A percentile compares a stretch with the other conserved stretches of the same genome.
Evolutionary conservation across 164 flowering plant genomes (phyloP).

Genomic region (Aristolochia fimbriata): DNA sequence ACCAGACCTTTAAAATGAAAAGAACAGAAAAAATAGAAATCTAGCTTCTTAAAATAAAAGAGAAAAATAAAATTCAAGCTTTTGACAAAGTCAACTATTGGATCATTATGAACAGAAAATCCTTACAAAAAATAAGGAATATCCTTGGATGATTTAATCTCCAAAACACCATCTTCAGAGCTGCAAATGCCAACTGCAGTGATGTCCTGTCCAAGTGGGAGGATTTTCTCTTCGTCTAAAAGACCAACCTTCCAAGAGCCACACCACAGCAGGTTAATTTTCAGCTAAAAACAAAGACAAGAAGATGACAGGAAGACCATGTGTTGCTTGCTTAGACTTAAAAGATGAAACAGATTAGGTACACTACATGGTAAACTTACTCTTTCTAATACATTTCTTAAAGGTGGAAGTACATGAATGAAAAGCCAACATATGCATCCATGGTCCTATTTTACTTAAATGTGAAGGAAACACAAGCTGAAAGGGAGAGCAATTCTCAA

Average conservation of each 20-base stretch:
- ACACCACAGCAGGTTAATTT: neutral
- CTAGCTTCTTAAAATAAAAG: no score
- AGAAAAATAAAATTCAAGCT: no score
- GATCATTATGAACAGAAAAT: no score
- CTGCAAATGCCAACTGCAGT: constrained; percentile 70
- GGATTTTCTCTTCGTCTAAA: constrained; percentile 84
- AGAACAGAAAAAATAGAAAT: neutral
- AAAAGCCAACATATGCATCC: neutral
- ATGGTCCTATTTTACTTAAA: no score
- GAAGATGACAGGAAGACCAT: neutral
- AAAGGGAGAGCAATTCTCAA: no score
- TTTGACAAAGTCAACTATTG: no score
- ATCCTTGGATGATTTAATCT: constrained; percentile 58
- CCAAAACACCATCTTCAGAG: constrained; percentile 47
- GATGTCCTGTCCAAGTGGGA: constrained; percentile 68
- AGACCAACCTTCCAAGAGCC: constrained; percentile 54
- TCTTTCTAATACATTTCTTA: no score
- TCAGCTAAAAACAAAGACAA: neutral
- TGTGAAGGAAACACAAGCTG: no score
- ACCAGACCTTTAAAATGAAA: neutral
- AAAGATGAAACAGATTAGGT: neutral
- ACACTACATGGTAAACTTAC: neutral
- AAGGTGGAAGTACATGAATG: no score
- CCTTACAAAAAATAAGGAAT: constrained; percentile 87
- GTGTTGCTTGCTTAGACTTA: neutral